Percentiles rank a stretch among this genome's conserved stretches.
Evolutionary conservation across 306 rosid species (phyloP).

Genomic region (Prunus mume): DNA sequence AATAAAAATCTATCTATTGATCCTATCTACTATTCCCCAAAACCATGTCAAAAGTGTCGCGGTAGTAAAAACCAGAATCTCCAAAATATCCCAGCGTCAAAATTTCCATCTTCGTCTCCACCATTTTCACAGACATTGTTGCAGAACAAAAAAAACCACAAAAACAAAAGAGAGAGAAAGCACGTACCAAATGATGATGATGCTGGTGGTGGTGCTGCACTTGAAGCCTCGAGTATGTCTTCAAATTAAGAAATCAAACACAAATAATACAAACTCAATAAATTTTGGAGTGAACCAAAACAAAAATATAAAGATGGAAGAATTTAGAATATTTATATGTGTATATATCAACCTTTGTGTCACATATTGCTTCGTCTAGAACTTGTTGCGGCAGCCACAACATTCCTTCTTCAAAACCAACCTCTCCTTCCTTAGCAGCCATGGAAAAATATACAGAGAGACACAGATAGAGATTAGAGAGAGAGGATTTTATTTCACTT

Average conservation of each 20-base stretch:
- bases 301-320: no score
- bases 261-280: neutral
- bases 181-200: slow-evolving; percentile 8
- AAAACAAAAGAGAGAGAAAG: neutral
- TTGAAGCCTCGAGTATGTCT: slow-evolving; percentile 22
- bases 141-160: neutral
- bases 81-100: neutral
- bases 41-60: neutral
- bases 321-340: no score
- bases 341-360: slow-evolving; percentile 32
- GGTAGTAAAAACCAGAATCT: no score
- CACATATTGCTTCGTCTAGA: slow-evolving; percentile 37
- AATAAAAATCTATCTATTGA: neutral
- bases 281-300: neutral
- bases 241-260: neutral
- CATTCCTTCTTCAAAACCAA: slow-evolving; percentile 61
- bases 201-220: slow-evolving; percentile 3
- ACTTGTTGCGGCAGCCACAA: slow-evolving; percentile 58
- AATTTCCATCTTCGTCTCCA: neutral
- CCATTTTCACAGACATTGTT: neutral
- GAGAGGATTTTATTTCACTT: neutral
- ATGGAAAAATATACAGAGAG: slow-evolving; percentile 25
- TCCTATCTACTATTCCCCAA: neutral
- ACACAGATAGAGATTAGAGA: neutral
- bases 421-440: slow-evolving; percentile 41